Conservation (phyloP, 2,329 filamentous ascomycete genomes). For the Talaromyces sp. region DNA sequence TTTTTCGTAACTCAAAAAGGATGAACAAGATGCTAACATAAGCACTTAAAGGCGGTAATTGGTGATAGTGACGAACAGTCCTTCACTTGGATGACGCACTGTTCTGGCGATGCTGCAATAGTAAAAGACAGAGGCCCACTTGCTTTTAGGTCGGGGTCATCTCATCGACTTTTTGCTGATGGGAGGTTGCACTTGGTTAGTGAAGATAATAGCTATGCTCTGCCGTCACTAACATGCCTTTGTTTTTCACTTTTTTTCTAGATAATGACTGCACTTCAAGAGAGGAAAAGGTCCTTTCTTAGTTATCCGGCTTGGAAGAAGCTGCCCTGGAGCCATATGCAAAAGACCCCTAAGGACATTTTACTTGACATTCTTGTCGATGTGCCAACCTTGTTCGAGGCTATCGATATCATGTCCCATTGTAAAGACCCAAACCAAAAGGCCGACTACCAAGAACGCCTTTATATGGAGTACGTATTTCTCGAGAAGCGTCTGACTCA, state of each 20-base stretch:
- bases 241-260: not conserved
- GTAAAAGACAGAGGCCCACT: not conserved
- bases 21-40: not conserved
- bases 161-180: slow-evolving; percentile 3
- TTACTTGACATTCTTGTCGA: not conserved
- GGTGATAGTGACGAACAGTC: not conserved
- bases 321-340: not conserved
- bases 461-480: not conserved
- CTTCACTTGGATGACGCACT: not conserved
- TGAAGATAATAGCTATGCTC: not conserved
- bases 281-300: not conserved
- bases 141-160: not conserved
- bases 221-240: not conserved
- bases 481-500: not conserved
- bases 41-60: not conserved
- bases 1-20: not conserved
- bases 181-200: slow-evolving; percentile 1
- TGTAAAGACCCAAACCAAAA: not conserved
- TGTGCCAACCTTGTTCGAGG: not conserved
- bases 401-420: not conserved
- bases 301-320: not conserved
- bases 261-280: not conserved
- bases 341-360: not conserved
- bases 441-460: not conserved
- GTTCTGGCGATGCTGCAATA: not conserved